Evolutionary conservation across 2,329 filamentous ascomycete genomes (phyloP), one percentile per base, ranked within the genome.

Genomic region (Clonostachys chloroleuca): DNA sequence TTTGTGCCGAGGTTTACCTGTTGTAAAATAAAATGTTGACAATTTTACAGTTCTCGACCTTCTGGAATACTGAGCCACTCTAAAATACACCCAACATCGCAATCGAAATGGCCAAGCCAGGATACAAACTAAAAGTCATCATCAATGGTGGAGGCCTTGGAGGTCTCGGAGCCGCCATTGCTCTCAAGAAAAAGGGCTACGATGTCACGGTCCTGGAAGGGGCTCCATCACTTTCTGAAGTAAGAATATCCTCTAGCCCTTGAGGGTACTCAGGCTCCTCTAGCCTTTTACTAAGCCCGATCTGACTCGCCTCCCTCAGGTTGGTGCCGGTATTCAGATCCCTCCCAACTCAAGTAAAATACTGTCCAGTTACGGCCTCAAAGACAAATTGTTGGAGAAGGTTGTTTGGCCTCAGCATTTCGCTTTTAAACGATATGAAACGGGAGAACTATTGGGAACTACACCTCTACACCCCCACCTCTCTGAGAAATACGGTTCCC

Each of bases 201-300:
- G 24, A 49, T 9, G 48, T 50, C 45, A 44, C 46, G 12, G 45
- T 54, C 0, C 50, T 54, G 8, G 52, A 54, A 45, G 48, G 46
- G 3, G 47, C 43, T 3, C 42, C 43, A 30, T 30, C 24, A 30
- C 24, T 30, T 30, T 30, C 24, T 30, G 24, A 30, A 9, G 24
- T 30, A 30, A 30, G 24, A 10, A 30, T 10, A 30, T 30, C 24
- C 24, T 10, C 24, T 30, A 24, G 6, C 24, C 24, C 24, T 8
- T 24, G 24, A 24, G 24, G 7, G 24, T 9, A 24, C 24, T 24
- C 7, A 24, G 24, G 24, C 24, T 2, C 24, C 24, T 24, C 24
- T 24, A 30, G 24, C 9, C 8, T 30, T 30, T 10, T 30, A 10
- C 24, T 30, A 10, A 10, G 9, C 24, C 24, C 8, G 9, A 30